A percentile compares a stretch with the other conserved stretches of the same genome.
These are phyloP conservation scores for Phialemoniopsis sp. DNA, from an alignment of 2,329 filamentous ascomycete species.

Conservation along the genomic window DNA sequence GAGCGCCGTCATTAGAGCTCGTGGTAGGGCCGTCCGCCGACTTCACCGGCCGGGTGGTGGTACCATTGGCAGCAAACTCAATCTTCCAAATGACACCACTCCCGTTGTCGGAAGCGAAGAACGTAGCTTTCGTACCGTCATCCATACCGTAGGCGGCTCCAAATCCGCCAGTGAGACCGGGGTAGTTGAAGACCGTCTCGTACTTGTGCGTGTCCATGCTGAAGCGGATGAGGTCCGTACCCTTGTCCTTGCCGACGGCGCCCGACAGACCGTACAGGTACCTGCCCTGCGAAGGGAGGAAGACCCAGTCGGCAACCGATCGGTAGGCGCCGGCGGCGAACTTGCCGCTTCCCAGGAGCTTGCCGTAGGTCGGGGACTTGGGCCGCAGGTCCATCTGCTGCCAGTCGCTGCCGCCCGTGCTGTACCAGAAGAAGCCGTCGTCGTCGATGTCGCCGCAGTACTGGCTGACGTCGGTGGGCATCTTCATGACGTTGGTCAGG, in stretches of 20 bases:
- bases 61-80: too few relatives aligned
- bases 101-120: too few relatives aligned
- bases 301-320: constrained; percentile 3
- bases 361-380: neutral
- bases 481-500: too few relatives aligned
- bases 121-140: neutral
- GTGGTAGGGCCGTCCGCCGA: too few relatives aligned
- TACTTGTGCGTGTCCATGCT: constrained; percentile 4
- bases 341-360: neutral
- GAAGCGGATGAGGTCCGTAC: constrained; percentile 4
- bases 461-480: too few relatives aligned
- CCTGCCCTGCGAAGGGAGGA: constrained; percentile 2
- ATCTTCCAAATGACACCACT: too few relatives aligned
- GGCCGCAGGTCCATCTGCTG: neutral
- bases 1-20: too few relatives aligned
- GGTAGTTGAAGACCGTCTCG: constrained; percentile 3
- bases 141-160: constrained; percentile 6
- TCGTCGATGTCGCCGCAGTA: neutral
- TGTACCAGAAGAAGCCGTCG: neutral
- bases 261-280: constrained; percentile 3
- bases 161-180: neutral
- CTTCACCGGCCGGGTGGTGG: too few relatives aligned
- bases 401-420: neutral
- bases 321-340: neutral
- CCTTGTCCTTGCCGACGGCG: neutral